Evolutionary conservation across 768 basidiomycete species (phyloP).

Genomic region (Amanita jacksonii): DNA sequence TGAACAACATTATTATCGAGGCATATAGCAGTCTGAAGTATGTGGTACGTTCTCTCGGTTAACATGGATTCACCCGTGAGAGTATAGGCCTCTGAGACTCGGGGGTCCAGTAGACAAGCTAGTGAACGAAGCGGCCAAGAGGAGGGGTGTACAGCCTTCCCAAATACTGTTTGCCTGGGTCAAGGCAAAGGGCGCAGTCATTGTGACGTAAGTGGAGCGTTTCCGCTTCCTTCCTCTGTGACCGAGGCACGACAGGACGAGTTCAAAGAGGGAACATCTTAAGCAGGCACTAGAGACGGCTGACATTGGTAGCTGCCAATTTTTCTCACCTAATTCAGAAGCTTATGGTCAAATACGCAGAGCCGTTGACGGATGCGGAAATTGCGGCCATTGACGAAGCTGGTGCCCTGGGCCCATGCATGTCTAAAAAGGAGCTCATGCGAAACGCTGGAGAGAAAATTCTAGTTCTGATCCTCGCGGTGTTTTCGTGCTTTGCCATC

Average conservation of each 20-base stretch:
- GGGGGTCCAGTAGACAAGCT: slow-evolving; percentile 58
- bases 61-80: no score
- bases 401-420: slow-evolving; percentile 38
- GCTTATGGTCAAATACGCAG: slow-evolving; percentile 20
- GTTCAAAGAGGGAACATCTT: slow-evolving; percentile 48
- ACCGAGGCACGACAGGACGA: slow-evolving; percentile 33
- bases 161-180: slow-evolving; percentile 70
- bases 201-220: slow-evolving; percentile 46
- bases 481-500: background rate
- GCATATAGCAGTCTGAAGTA: slow-evolving; percentile 64
- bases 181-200: slow-evolving; percentile 51
- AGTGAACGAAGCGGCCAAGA: slow-evolving; percentile 40
- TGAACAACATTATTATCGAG: slow-evolving; percentile 57
- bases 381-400: slow-evolving; percentile 56
- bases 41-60: slow-evolving; percentile 13
- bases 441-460: no score
- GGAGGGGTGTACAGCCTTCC: slow-evolving; percentile 44
- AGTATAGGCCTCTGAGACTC: no score
- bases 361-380: slow-evolving; percentile 45
- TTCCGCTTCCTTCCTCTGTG: background rate
- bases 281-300: slow-evolving; percentile 59
- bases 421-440: no score
- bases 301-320: slow-evolving; percentile 31
- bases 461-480: no score
- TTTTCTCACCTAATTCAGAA: background rate